Conservation (phyloP, 2,329 filamentous ascomycete species). For the Xylariaceae sp. region DNA sequence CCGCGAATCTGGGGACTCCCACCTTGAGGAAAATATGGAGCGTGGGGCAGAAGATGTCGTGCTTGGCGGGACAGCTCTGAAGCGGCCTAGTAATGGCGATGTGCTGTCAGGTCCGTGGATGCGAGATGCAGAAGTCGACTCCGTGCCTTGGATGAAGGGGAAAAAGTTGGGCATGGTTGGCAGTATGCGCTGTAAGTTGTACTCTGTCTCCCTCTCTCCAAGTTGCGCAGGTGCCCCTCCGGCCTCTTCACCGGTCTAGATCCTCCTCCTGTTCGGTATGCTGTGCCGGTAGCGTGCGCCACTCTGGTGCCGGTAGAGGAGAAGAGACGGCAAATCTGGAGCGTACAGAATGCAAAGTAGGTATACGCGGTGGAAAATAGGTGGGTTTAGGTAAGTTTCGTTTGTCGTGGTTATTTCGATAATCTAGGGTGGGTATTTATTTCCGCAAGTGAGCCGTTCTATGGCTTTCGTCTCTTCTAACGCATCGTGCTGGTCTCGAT, state of each 20-base stretch:
- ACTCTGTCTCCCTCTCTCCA: too few species aligned
- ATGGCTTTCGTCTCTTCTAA: too few species aligned
- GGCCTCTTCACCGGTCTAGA: not conserved
- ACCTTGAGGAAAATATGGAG: constrained; percentile 17
- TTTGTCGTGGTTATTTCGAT: too few species aligned
- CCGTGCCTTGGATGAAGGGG: constrained; percentile 60
- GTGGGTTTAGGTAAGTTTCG: too few species aligned
- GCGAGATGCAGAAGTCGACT: constrained; percentile 43
- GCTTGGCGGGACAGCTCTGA: constrained; percentile 48
- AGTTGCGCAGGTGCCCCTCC: not conserved
- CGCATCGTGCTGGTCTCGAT: too few species aligned
- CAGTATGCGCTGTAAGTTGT: not conserved
- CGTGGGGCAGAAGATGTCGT: constrained; percentile 15
- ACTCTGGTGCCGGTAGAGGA: not conserved
- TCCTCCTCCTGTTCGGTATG: not conserved
- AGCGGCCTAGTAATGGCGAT: constrained; percentile 59
- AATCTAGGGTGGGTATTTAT: too few species aligned
- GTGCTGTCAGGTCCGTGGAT: constrained; percentile 43
- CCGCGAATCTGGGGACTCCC: constrained; percentile 10
- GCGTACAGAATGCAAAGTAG: not conserved
- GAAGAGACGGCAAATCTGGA: not conserved
- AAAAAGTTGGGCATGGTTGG: constrained; percentile 58
- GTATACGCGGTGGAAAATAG: too few species aligned
- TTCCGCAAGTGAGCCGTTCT: too few species aligned
- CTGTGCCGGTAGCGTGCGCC: not conserved